Evolutionary conservation across 257 asterid genomes (phyloP).

Genomic region (Buddleja alternifolia): DNA sequence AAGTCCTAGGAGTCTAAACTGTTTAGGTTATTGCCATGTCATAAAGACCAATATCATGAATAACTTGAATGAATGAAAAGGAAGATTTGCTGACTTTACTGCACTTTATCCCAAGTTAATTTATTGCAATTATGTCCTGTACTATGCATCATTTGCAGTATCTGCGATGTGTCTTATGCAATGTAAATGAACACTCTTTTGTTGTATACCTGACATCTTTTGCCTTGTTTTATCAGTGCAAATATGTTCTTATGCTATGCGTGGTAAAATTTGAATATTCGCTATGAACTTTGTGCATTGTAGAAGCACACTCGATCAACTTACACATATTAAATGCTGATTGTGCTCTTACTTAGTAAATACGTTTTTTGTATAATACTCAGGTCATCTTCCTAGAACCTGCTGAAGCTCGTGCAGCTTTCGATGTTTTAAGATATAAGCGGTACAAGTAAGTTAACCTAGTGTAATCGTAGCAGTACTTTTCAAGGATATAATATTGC

Average conservation of each 20-base stretch:
- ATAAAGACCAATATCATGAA: neutral
- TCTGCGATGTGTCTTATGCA: neutral
- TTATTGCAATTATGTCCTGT: neutral
- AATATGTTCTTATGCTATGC: neutral
- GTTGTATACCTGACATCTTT: neutral
- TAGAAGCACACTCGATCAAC: neutral
- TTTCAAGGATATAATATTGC: constrained; percentile 1
- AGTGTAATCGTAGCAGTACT: constrained; percentile 1
- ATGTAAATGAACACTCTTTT: neutral
- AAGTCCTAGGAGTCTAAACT: neutral
- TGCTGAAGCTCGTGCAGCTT: constrained; percentile 89
- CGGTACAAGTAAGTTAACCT: constrained; percentile 79
- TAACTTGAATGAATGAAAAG: neutral
- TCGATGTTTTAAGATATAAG: constrained; percentile 77
- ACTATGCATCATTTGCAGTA: neutral
- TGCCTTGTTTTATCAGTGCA: constrained; percentile 3
- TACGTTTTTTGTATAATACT: constrained; percentile 20
- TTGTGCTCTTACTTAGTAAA: constrained; percentile 10
- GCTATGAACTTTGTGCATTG: neutral
- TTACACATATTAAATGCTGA: constrained; percentile 14
- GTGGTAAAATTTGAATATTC: too few species aligned
- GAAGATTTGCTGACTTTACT: neutral
- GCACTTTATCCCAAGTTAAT: neutral
- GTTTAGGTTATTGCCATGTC: neutral
- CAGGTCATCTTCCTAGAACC: constrained; percentile 88